Evolutionary conservation across 2,329 filamentous ascomycete species (phyloP).

Genomic region (Aspergillus pseudonomiae): DNA sequence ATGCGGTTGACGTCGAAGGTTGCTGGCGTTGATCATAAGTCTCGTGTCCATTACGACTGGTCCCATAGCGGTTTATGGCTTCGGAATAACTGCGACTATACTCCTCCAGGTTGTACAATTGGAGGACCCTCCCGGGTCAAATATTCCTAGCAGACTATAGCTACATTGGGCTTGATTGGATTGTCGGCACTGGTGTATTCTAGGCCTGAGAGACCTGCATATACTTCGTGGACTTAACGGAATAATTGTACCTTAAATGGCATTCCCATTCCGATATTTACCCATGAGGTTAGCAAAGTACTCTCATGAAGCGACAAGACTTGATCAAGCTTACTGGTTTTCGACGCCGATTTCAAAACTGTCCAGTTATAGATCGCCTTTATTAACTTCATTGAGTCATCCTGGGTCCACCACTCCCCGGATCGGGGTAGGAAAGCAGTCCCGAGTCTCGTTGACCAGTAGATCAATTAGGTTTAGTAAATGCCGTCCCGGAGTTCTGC

Average conservation of each 20-base stretch:
- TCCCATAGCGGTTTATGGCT: neutral
- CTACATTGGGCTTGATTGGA: neutral
- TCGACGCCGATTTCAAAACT: neutral
- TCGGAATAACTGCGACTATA: neutral
- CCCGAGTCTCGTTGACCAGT: neutral
- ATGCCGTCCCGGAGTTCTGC: conserved; percentile 3
- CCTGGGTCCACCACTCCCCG: conserved; percentile 2
- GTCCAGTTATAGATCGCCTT: neutral
- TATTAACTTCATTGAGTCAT: conserved; percentile 5
- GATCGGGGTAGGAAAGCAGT: neutral
- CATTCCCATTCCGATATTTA: neutral
- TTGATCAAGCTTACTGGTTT: neutral
- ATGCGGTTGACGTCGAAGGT: neutral
- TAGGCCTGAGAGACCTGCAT: neutral
- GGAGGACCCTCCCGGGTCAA: neutral
- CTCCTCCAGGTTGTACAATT: neutral
- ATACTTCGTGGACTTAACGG: neutral
- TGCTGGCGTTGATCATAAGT: neutral
- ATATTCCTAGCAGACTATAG: neutral
- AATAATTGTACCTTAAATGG: neutral
- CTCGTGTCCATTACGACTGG: neutral
- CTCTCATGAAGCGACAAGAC: neutral
- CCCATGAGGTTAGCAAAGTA: neutral
- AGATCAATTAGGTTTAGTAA: conserved; percentile 6
- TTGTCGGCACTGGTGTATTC: neutral